Conservation (phyloP, 805 yeast genomes). For the Nakazawaea holstii region DNA sequence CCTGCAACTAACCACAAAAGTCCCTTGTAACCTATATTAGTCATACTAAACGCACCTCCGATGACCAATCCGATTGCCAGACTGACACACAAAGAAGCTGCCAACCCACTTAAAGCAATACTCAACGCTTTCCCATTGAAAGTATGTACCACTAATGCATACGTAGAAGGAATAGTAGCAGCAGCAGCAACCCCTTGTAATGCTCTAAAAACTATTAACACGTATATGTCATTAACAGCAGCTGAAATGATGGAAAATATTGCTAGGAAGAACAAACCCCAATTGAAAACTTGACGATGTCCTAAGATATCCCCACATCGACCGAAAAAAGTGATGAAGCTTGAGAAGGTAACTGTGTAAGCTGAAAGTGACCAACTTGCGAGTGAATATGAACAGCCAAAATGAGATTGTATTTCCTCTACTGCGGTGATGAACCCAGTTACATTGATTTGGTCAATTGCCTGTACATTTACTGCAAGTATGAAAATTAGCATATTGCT, state of each 20-base stretch:
- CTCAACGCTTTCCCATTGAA: slow-evolving; percentile 11
- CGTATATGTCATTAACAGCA: slow-evolving; percentile 23
- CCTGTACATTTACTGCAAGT: neutral
- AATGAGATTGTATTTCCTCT: slow-evolving; percentile 3
- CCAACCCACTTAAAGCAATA: slow-evolving; percentile 21
- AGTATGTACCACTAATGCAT: slow-evolving; percentile 20
- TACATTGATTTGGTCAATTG: slow-evolving; percentile 8
- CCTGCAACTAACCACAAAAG: slow-evolving; percentile 34
- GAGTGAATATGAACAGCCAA: neutral
- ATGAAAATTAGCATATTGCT: neutral
- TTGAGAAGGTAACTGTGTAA: slow-evolving; percentile 30
- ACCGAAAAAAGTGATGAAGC: slow-evolving; percentile 30
- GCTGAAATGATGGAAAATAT: slow-evolving; percentile 25
- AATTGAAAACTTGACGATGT: slow-evolving; percentile 19
- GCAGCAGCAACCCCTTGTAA: slow-evolving; percentile 33
- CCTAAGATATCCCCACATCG: slow-evolving; percentile 30
- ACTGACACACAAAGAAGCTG: slow-evolving; percentile 22
- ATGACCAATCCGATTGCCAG: slow-evolving; percentile 34
- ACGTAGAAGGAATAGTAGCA: slow-evolving; percentile 26
- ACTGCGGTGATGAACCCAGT: slow-evolving; percentile 11
- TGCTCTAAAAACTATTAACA: slow-evolving; percentile 29
- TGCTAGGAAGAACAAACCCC: slow-evolving; percentile 19
- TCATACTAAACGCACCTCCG: slow-evolving; percentile 39
- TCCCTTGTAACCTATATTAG: slow-evolving; percentile 34
- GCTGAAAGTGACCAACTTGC: slow-evolving; percentile 27